Conservation (phyloP, 2,329 filamentous ascomycete species). For the Penicillium sp. region DNA sequence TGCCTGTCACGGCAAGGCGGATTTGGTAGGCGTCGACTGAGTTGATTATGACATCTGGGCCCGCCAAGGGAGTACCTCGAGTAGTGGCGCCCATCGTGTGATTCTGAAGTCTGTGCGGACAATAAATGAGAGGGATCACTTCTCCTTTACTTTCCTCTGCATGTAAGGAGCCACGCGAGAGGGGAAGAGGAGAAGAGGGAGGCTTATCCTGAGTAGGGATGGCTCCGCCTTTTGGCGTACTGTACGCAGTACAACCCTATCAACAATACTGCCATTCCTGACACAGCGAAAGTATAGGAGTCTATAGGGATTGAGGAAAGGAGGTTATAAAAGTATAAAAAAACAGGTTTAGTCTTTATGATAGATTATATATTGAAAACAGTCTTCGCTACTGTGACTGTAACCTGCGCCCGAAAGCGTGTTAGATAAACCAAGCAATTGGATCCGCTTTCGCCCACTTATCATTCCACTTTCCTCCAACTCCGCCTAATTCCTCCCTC, state of each 20-base stretch:
- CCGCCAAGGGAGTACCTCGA: conserved; percentile 4
- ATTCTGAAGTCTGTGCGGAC: background rate
- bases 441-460: conserved; percentile 12
- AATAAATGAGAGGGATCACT: conserved; percentile 11
- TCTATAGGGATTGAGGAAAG: background rate
- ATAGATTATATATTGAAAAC: background rate
- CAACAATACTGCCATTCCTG: conserved; percentile 4
- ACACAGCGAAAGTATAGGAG: background rate
- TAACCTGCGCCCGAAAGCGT: conserved; percentile 25
- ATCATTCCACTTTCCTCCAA: conserved; percentile 11
- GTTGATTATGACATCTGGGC: conserved; percentile 23
- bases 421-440: conserved; percentile 22
- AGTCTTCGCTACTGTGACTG: background rate
- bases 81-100: conserved; percentile 13
- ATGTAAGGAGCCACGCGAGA: conserved; percentile 21
- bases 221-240: background rate
- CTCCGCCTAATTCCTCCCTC: conserved; percentile 3
- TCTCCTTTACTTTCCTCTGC: background rate
- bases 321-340: background rate
- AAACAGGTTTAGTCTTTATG: background rate
- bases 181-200: conserved; percentile 11
- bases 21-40: conserved; percentile 32
- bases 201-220: conserved; percentile 19
- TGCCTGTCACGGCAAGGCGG: conserved; percentile 27
- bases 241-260: background rate